A percentile compares a stretch with the other conserved stretches of the same genome.
Evolutionary conservation across 179 eudicot genomes (phyloP).

Genomic region (Carnegiea gigantea): DNA sequence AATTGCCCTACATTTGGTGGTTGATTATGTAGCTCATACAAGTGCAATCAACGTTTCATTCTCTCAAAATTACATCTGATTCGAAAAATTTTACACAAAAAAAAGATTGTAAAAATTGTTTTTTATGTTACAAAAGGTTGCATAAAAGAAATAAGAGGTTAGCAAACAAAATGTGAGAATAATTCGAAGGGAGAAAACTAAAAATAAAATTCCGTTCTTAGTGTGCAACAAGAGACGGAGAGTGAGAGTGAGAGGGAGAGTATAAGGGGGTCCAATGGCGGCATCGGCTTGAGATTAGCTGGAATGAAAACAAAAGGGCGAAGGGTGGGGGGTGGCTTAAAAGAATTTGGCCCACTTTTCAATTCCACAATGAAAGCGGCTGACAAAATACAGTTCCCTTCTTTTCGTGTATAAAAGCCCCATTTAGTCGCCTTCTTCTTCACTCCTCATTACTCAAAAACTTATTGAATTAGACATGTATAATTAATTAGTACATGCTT

Average conservation of each 20-base stretch:
- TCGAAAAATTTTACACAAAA: too few species aligned
- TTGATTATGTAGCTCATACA: too few species aligned
- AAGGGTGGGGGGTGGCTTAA: slow-evolving; percentile 6
- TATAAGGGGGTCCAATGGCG: slow-evolving; percentile 24
- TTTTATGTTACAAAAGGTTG: too few species aligned
- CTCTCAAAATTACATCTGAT: too few species aligned
- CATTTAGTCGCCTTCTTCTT: not conserved
- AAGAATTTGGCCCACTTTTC: slow-evolving; percentile 26
- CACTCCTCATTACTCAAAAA: not conserved
- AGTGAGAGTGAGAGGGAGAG: too few species aligned
- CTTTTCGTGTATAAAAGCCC: not conserved
- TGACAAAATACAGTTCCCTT: not conserved
- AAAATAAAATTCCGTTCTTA: too few species aligned
- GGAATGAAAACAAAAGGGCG: slow-evolving; percentile 41
- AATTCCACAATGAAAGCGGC: slow-evolving; percentile 20
- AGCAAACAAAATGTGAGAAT: not conserved
- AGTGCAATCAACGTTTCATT: too few species aligned
- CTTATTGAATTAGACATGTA: not conserved
- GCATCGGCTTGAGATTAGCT: slow-evolving; percentile 54
- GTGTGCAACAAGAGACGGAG: too few species aligned
- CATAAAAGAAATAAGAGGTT: not conserved
- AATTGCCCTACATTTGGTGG: too few species aligned
- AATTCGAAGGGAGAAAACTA: not conserved
- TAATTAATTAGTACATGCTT: not conserved
- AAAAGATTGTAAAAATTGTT: too few species aligned